Conservation (phyloP, 805 yeast genomes). For the Spathaspora gorwiae region DNA sequence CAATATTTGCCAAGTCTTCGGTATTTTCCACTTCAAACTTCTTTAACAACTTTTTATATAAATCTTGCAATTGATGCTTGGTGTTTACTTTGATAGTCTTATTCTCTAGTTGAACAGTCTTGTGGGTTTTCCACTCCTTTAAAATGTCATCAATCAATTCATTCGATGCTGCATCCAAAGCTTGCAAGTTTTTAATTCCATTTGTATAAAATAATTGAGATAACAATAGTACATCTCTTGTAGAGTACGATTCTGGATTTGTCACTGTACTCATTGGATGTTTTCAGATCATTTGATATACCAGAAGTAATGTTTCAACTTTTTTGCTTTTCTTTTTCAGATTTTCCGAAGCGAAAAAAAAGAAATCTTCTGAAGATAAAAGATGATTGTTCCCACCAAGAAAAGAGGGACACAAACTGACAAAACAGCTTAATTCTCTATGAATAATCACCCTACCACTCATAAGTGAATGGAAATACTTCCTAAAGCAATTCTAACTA, state of each 20-base stretch:
- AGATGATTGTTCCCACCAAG: background rate
- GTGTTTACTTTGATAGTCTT: constrained; percentile 7
- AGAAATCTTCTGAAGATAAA: background rate
- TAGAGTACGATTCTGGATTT: constrained; percentile 9
- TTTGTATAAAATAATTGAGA: constrained; percentile 35
- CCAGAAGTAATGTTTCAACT: background rate
- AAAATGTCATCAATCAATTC: constrained; percentile 17
- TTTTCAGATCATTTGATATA: background rate
- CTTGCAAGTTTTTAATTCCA: constrained; percentile 19
- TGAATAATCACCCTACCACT: too few relatives aligned
- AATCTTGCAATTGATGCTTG: constrained; percentile 6
- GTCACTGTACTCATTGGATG: too few relatives aligned
- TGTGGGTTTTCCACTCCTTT: constrained; percentile 7
- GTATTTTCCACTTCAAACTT: constrained; percentile 26
- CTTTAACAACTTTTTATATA: constrained; percentile 26
- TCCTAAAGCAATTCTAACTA: background rate
- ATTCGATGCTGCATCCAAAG: constrained; percentile 8
- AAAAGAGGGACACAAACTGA: too few relatives aligned
- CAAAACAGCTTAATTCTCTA: too few relatives aligned
- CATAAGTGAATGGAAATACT: too few relatives aligned
- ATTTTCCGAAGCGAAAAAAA: too few relatives aligned
- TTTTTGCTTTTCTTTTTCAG: too few relatives aligned
- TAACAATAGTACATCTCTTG: constrained; percentile 32
- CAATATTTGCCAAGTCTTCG: constrained; percentile 35
- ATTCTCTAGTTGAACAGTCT: constrained; percentile 4